Base-by-base conservation (phyloP, 805 yeast genomes). In the Isabelozyma gotoi region DNA sequence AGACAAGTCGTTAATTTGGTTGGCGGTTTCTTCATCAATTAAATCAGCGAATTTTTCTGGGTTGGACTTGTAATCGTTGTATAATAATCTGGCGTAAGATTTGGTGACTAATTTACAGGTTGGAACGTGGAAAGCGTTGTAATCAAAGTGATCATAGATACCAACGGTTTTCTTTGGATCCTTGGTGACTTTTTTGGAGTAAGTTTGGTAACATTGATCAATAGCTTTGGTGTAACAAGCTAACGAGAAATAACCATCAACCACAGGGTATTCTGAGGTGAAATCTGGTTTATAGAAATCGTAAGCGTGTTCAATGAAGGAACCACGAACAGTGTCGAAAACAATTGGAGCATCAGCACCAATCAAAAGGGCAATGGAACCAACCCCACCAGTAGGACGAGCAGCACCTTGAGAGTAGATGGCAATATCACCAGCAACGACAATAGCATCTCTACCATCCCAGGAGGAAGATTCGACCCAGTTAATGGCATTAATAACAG, bases 381-480 rank as follows among this genome's bases (percentile, higher is more conserved):
- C 99, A 43, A 96, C 97, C 75, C 99, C 99, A 68, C 99, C 99
- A 42, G 99, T 94, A 62, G 99, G 99, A 78, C 99, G 85, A 44
- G 99, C 99, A 32, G 96, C 85, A 65, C 99, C 99, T 73, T 91
- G 81, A 59, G 91, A 90, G 71, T 94, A 94, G 55, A 94, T 84
- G 62, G 99, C 99, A 67, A 94, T 94, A 71, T 94, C 99, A 70
- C 97, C 98, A 63, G 94, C 84, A 17, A 92, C 96, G 44, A 92
- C 99, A 59, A 94, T 81, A 44, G 98, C 98, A 61, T 92, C 90
- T 68, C 98, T 83, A 51, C 99, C 99, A 62, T 94, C 99, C 99
- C 99, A 94, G 36, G 92, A 78, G 20, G 88, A 81, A 24, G 97
- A 88, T 73, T 94, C 97, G 53, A 94, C 70, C 98, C 99, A 94